These are phyloP conservation scores for Edaphochlamys debaryana DNA, from an alignment of 139 green algal genomes.

Conservation along the genomic window DNA sequence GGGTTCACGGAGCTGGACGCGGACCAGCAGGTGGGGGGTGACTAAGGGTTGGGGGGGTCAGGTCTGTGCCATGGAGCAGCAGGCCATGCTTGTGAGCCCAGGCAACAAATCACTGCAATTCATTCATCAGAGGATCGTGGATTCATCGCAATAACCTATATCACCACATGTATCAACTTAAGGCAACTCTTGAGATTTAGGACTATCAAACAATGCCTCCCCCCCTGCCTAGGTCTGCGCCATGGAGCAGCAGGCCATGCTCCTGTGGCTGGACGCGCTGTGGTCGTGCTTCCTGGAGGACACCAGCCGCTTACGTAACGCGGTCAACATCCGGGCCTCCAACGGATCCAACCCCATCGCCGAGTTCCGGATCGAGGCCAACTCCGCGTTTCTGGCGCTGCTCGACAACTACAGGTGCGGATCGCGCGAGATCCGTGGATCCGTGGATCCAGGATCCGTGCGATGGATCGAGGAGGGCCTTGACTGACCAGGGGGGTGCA, in stretches of 20 bases:
- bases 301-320: constrained; percentile 40
- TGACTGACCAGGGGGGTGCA: background rate
- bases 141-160: background rate
- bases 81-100: constrained; percentile 53
- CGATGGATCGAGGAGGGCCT: background rate
- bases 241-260: constrained; percentile 57
- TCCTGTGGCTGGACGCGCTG: constrained; percentile 65
- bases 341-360: constrained; percentile 49
- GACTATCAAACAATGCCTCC: too few relatives aligned
- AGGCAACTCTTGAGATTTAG: too few relatives aligned
- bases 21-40: constrained; percentile 52
- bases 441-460: background rate
- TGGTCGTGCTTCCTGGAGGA: constrained; percentile 72
- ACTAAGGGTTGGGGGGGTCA: background rate
- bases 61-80: constrained; percentile 50
- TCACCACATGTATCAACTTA: too few relatives aligned
- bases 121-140: background rate
- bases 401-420: constrained; percentile 42
- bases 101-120: too few relatives aligned
- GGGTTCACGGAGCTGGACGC: constrained; percentile 59
- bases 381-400: constrained; percentile 59
- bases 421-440: background rate
- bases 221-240: constrained; percentile 42
- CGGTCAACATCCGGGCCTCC: constrained; percentile 35
- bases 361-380: constrained; percentile 68